Conservation (phyloP, 257 asterid genomes). For the Lithospermum erythrorhizon region DNA sequence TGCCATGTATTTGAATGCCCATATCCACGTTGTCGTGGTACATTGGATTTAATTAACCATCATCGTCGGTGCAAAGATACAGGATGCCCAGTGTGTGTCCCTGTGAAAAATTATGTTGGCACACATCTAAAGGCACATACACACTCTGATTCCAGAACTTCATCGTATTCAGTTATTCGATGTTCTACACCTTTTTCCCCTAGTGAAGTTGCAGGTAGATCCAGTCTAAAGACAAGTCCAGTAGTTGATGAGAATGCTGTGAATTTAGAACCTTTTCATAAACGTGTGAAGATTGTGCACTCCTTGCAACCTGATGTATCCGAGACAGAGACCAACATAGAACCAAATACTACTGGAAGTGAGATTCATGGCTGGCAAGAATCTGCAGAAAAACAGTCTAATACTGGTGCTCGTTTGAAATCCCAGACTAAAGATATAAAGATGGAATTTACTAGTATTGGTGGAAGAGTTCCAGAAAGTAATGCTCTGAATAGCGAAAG, state of each 20-base stretch:
- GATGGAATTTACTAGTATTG: constrained; percentile 37
- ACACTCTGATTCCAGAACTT: constrained; percentile 34
- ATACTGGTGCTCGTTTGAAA: constrained; percentile 27
- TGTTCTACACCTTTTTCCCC: constrained; percentile 31
- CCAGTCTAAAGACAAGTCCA: constrained; percentile 20
- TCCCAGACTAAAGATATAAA: constrained; percentile 41
- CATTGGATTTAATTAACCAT: constrained; percentile 50
- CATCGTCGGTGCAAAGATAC: constrained; percentile 43
- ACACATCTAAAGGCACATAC: constrained; percentile 40
- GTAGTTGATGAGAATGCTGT: constrained; percentile 39
- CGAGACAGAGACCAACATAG: constrained; percentile 33
- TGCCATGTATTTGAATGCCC: constrained; percentile 43
- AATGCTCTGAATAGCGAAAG: constrained; percentile 30
- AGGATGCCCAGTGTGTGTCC: constrained; percentile 79
- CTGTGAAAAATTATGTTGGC: constrained; percentile 52
- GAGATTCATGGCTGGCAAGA: constrained; percentile 31
- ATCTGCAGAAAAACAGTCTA: constrained; percentile 27
- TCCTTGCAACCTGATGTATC: constrained; percentile 27
- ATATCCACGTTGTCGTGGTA: constrained; percentile 51
- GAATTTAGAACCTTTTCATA: constrained; percentile 57
- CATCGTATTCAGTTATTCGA: constrained; percentile 35
- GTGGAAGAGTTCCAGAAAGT: constrained; percentile 32
- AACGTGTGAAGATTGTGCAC: constrained; percentile 67
- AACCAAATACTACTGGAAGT: constrained; percentile 26
- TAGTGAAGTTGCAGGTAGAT: constrained; percentile 38